phyloP scores from a whole-genome alignment of 1,139 yeast genomes.

The Magnusiomyces suaveolens region DNA sequence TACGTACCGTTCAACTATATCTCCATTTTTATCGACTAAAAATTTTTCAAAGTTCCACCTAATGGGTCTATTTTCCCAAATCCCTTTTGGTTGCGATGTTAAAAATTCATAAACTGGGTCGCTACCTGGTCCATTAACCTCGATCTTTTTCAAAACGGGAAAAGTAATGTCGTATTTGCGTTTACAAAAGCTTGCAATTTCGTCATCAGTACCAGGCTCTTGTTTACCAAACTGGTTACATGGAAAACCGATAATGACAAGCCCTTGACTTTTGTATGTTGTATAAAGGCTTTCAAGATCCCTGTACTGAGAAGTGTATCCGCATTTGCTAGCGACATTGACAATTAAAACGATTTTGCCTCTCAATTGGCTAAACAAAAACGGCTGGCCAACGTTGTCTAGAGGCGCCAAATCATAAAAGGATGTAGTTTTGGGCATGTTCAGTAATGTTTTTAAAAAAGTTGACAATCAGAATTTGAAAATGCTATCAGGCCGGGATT shows the following conservation, averaged over 20 bases:
- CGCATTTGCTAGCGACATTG: slow-evolving; percentile 80
- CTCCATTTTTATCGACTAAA: slow-evolving; percentile 59
- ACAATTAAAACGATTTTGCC: slow-evolving; percentile 89
- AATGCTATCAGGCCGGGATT: too few relatives aligned
- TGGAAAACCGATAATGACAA: slow-evolving; percentile 85
- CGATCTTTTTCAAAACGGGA: slow-evolving; percentile 78
- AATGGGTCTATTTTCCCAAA: slow-evolving; percentile 67
- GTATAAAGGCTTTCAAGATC: slow-evolving; percentile 77
- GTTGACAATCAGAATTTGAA: too few relatives aligned
- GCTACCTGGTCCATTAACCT: slow-evolving; percentile 76
- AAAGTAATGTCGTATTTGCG: slow-evolving; percentile 71
- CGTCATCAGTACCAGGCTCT: slow-evolving; percentile 67
- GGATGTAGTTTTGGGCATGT: too few relatives aligned
- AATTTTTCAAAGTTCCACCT: slow-evolving; percentile 97
- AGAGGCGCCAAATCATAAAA: slow-evolving; percentile 52
- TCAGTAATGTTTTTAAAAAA: too few relatives aligned
- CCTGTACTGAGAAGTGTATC: slow-evolving; percentile 52
- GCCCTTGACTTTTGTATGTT: slow-evolving; percentile 64
- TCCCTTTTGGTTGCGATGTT: slow-evolving; percentile 54
- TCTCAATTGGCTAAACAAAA: slow-evolving; percentile 56
- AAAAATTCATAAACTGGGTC: slow-evolving; percentile 75
- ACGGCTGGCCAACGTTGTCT: slow-evolving; percentile 53
- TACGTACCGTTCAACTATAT: slow-evolving; percentile 60
- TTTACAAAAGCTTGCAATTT: slow-evolving; percentile 56
- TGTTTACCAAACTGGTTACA: slow-evolving; percentile 84